A percentile compares a stretch with the other conserved stretches of the same genome.
Conservation (phyloP, 345 rosid species). For the Atalantia buxifolia region DNA sequence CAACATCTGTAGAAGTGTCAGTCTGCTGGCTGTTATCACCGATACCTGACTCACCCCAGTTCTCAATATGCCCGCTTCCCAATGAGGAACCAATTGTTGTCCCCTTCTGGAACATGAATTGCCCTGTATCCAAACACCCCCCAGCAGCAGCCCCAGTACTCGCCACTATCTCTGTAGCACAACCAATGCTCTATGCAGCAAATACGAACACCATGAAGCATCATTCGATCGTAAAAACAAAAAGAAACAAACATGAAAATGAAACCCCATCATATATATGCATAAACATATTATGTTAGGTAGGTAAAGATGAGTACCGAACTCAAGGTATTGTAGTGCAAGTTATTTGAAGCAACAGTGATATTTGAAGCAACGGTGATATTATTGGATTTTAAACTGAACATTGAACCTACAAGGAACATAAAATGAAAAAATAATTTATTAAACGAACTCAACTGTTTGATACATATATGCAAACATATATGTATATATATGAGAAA, state of each 20-base stretch:
- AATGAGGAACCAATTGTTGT: slow-evolving; percentile 38
- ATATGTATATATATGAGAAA: neutral
- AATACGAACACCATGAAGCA: neutral
- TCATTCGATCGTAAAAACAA: neutral
- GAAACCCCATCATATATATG: neutral
- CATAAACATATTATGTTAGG: neutral
- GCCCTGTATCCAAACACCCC: slow-evolving; percentile 69
- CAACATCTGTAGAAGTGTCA: slow-evolving; percentile 92
- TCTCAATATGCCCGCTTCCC: slow-evolving; percentile 68
- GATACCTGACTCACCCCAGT: slow-evolving; percentile 84
- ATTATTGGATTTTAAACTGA: slow-evolving; percentile 50
- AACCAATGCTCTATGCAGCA: slow-evolving; percentile 31
- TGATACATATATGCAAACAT: neutral
- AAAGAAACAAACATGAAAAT: neutral
- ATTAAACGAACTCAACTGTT: slow-evolving; percentile 5
- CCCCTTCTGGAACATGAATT: slow-evolving; percentile 51
- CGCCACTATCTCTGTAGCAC: slow-evolving; percentile 28
- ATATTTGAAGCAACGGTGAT: slow-evolving; percentile 50
- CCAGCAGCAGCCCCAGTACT: neutral
- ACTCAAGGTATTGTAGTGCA: slow-evolving; percentile 57
- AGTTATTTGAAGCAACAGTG: slow-evolving; percentile 47
- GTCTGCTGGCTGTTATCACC: slow-evolving; percentile 90
- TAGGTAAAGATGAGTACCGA: slow-evolving; percentile 48
- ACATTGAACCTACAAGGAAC: slow-evolving; percentile 43
- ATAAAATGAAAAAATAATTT: neutral